Percentiles rank a stretch among this genome's conserved stretches.
These are phyloP conservation scores for Podaxis sp. DNA, from an alignment of 768 basidiomycete species.

Conservation along the genomic window DNA sequence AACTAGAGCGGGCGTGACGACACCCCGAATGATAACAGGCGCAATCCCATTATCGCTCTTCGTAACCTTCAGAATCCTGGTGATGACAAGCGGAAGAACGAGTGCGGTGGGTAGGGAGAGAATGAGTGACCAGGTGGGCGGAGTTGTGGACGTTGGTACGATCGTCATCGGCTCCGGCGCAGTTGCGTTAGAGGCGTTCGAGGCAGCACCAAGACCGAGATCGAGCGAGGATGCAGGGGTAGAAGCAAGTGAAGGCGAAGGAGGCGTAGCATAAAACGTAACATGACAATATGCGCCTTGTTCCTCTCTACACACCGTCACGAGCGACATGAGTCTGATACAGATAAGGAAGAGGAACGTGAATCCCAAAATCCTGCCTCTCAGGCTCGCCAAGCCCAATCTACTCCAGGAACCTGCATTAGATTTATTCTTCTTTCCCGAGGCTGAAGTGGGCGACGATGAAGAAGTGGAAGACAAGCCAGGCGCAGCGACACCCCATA, in stretches of 20 bases:
- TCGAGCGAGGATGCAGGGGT: constrained; percentile 26
- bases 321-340: constrained; percentile 73
- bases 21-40: constrained; percentile 55
- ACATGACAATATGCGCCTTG: constrained; percentile 88
- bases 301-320: constrained; percentile 93
- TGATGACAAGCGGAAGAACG: constrained; percentile 54
- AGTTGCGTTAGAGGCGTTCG: neutral
- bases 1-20: constrained; percentile 58
- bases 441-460: neutral
- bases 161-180: constrained; percentile 1
- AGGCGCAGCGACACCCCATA: constrained; percentile 64
- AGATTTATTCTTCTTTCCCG: neutral
- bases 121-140: constrained; percentile 58
- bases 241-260: constrained; percentile 29
- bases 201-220: too few relatives aligned
- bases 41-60: constrained; percentile 77
- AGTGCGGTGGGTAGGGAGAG: constrained; percentile 58
- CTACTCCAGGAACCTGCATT: neutral
- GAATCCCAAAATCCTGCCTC: constrained; percentile 70
- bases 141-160: constrained; percentile 22
- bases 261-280: constrained; percentile 83
- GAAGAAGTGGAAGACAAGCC: constrained; percentile 2
- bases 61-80: constrained; percentile 60
- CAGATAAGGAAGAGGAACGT: constrained; percentile 63
- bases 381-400: constrained; percentile 57